Conservation (phyloP, 2,329 filamentous ascomycete genomes). For the Zasmidium angulare region DNA sequence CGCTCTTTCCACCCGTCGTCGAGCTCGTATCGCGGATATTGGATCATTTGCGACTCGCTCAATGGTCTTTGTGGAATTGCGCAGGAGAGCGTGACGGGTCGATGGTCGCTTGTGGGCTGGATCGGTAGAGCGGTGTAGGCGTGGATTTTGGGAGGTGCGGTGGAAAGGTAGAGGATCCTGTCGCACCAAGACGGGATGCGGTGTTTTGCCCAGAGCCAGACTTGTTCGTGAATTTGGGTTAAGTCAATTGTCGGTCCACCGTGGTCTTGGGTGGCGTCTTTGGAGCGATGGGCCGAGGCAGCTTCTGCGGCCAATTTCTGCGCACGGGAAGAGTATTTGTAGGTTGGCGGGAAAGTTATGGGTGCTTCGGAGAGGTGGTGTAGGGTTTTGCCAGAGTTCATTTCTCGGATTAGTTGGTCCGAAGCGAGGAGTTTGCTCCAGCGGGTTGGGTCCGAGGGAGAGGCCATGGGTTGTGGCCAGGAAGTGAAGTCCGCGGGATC, state of each 20-base stretch:
- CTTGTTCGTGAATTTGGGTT: conserved; percentile 22
- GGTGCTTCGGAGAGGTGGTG: conserved; percentile 75
- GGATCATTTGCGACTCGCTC: conserved; percentile 12
- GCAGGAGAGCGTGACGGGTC: conserved; percentile 73
- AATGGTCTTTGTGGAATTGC: conserved; percentile 55
- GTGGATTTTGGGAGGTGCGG: conserved; percentile 46
- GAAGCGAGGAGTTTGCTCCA: conserved; percentile 66
- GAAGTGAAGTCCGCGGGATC: conserved; percentile 53
- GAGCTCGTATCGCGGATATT: conserved; percentile 9
- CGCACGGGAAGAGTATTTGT: conserved; percentile 70
- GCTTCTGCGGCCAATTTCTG: conserved; percentile 30
- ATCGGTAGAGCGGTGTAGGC: conserved; percentile 75
- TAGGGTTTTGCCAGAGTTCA: conserved; percentile 65
- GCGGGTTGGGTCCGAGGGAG: conserved; percentile 56
- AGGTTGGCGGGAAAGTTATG: conserved; percentile 84
- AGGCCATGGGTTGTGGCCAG: conserved; percentile 63
- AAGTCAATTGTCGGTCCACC: conserved; percentile 24
- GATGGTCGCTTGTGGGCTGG: conserved; percentile 82
- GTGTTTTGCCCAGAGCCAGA: conserved; percentile 66
- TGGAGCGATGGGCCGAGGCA: conserved; percentile 19
- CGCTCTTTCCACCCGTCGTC: conserved; percentile 54
- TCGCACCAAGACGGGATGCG: conserved; percentile 95
- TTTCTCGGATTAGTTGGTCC: conserved; percentile 80
- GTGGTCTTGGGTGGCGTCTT: conserved; percentile 35
- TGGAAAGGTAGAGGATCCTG: conserved; percentile 71